Percentiles rank a stretch among this genome's conserved stretches.
phyloP scores from a whole-genome alignment of 2,329 filamentous ascomycete species.

The Lithohypha guttulata region DNA sequence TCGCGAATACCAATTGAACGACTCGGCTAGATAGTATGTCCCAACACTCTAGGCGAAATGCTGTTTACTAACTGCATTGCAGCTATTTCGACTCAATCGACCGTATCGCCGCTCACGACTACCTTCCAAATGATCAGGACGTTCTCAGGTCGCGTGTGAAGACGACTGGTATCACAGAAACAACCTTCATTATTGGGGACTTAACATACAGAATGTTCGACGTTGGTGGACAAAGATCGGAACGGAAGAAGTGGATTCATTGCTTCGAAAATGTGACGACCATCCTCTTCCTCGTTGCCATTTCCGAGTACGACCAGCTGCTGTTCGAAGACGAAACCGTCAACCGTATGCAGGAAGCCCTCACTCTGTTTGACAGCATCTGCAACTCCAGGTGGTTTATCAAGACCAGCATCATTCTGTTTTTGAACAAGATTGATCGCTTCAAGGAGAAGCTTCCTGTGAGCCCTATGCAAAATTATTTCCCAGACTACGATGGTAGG shows the following conservation, averaged over 20 bases:
- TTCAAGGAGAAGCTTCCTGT: conserved; percentile 66
- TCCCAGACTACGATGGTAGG: conserved; percentile 62
- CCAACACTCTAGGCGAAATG: neutral
- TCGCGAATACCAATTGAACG: conserved; percentile 90
- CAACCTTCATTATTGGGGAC: conserved; percentile 88
- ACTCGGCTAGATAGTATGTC: conserved; percentile 88
- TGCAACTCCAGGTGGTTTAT: conserved; percentile 64
- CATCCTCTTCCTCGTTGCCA: conserved; percentile 91
- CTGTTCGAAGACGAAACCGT: conserved; percentile 94
- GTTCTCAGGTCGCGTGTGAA: conserved; percentile 92
- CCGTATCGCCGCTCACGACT: conserved; percentile 80
- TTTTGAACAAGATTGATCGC: conserved; percentile 65
- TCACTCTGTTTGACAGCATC: conserved; percentile 61
- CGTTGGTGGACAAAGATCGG: conserved; percentile 86
- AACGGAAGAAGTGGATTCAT: conserved; percentile 99
- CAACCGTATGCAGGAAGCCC: conserved; percentile 63
- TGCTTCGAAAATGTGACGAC: conserved; percentile 98
- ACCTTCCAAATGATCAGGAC: conserved; percentile 91
- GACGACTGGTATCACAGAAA: conserved; percentile 95
- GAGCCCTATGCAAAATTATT: conserved; percentile 66
- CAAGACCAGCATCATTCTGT: conserved; percentile 62
- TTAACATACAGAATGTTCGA: conserved; percentile 97
- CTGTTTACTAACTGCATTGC: conserved; percentile 27
- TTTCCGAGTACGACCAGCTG: conserved; percentile 93
- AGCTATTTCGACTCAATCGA: conserved; percentile 95